Base-by-base conservation (phyloP, 2,329 filamentous ascomycete genomes). In the Verticillium tricorpus region DNA sequence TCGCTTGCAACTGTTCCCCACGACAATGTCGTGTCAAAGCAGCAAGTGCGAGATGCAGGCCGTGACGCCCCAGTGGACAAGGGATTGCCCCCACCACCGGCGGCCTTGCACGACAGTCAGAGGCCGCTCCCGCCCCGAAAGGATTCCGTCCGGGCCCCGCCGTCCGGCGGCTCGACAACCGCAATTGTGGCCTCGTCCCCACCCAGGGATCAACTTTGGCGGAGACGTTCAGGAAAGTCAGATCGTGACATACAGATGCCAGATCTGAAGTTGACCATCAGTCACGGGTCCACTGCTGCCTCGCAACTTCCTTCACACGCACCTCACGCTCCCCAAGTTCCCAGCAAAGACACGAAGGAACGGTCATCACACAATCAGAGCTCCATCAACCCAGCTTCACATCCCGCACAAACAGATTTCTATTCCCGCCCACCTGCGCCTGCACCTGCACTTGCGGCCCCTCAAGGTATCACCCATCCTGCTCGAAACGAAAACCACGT, bases 271-370 rank as follows among this genome's bases (percentile, higher is more conserved):
- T 73, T 85, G 60, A 69, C 78, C 57, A 68, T 72, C 50, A 84
- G 80, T 61, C 77, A 83, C 71, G 81, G 82, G 40, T 84, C 82
- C 22, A 84, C 82, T 5, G 77, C 77, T 19, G 73, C 75, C 40
- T 71, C 72, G 14, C 61, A 67, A 50, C 57, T 66, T 32, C 64
- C 62, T 61, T 56, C 64, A 40, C 25, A 62, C 39, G 37, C 39
- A 31, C 37, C 40, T 25, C 9, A 50, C 9, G 40, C 40, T 50
- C 40, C 40, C 4, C 60, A 50, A 58, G 39, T 56, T 57, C 22
- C 67, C 64, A 56, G 64, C n/a, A 50, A 50, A 25, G 40, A 22
- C 40, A 19, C 40, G 40, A 25, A 19, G 3, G 5, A 28, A 28
- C 28, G 28, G 3, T 5, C 28, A 14, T 35, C 34, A 14, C 9